Percentiles rank a stretch among this genome's conserved stretches.
phyloP scores from a whole-genome alignment of 179 eudicot species.

The Silene noctiflora region DNA sequence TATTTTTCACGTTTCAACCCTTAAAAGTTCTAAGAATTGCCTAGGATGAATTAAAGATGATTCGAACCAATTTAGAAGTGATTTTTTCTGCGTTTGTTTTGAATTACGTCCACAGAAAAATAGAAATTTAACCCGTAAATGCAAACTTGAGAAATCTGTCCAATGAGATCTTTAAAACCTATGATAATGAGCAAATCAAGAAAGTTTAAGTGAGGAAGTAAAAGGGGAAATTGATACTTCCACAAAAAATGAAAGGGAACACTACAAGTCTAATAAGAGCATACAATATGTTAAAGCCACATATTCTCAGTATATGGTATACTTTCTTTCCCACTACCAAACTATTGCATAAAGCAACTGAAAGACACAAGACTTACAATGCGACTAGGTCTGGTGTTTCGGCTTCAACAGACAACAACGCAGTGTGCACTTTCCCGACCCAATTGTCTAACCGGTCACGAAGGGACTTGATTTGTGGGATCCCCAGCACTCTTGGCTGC shows the following conservation, averaged over 20 bases:
- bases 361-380: slow-evolving; percentile 29
- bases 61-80: neutral
- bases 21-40: neutral
- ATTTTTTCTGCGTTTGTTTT: neutral
- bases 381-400: slow-evolving; percentile 92
- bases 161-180: neutral
- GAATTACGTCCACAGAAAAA: neutral
- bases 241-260: slow-evolving; percentile 19
- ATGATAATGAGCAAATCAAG: neutral
- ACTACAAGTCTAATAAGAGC: slow-evolving; percentile 14
- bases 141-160: neutral
- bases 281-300: slow-evolving; percentile 9
- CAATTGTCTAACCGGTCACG: slow-evolving; percentile 78
- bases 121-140: neutral
- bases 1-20: too few relatives aligned
- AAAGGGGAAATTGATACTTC: slow-evolving; percentile 22
- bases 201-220: slow-evolving; percentile 9
- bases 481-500: slow-evolving; percentile 87
- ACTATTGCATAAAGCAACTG: neutral
- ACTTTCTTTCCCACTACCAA: neutral
- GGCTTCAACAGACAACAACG: slow-evolving; percentile 87
- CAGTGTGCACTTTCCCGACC: slow-evolving; percentile 81
- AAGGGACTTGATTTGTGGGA: slow-evolving; percentile 71
- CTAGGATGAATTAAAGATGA: neutral
- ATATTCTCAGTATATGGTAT: slow-evolving; percentile 8